These are phyloP conservation scores for Phaeoacremonium minimum DNA, from an alignment of 2,329 filamentous ascomycete species.

Conservation along the genomic window DNA sequence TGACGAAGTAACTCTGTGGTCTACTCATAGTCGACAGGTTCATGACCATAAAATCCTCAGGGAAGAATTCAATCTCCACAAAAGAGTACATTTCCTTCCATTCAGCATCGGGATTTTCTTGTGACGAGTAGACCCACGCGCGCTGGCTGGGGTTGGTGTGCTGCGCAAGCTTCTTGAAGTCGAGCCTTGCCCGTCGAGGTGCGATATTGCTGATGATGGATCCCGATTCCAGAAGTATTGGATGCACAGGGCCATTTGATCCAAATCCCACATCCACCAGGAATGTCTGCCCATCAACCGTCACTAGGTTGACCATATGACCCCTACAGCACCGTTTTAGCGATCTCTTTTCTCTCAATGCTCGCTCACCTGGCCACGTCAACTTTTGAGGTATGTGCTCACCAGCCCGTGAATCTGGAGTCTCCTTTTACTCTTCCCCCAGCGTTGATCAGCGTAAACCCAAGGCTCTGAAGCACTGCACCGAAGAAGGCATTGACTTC, in stretches of 20 bases:
- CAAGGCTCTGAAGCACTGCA: constrained; percentile 40
- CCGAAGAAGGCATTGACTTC: constrained; percentile 40
- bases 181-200: constrained; percentile 39
- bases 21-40: constrained; percentile 31
- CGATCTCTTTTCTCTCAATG: too few relatives aligned
- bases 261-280: constrained; percentile 60
- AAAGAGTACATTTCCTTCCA: constrained; percentile 49
- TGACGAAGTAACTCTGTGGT: constrained; percentile 30
- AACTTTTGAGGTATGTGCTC: too few relatives aligned
- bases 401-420: too few relatives aligned
- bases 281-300: constrained; percentile 40
- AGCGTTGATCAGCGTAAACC: constrained; percentile 43
- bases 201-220: constrained; percentile 30
- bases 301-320: constrained; percentile 58
- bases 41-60: constrained; percentile 41
- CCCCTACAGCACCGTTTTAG: too few relatives aligned
- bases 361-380: too few relatives aligned
- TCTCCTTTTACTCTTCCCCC: constrained; percentile 42
- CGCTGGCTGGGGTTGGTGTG: constrained; percentile 26
- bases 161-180: constrained; percentile 22
- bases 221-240: constrained; percentile 22
- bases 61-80: constrained; percentile 41
- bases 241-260: constrained; percentile 30
- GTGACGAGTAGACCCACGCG: constrained; percentile 33
- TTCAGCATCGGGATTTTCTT: constrained; percentile 18